These are phyloP conservation scores for Lachnellula subtilissima DNA, from an alignment of 2,329 filamentous ascomycete genomes.

Conservation along the genomic window DNA sequence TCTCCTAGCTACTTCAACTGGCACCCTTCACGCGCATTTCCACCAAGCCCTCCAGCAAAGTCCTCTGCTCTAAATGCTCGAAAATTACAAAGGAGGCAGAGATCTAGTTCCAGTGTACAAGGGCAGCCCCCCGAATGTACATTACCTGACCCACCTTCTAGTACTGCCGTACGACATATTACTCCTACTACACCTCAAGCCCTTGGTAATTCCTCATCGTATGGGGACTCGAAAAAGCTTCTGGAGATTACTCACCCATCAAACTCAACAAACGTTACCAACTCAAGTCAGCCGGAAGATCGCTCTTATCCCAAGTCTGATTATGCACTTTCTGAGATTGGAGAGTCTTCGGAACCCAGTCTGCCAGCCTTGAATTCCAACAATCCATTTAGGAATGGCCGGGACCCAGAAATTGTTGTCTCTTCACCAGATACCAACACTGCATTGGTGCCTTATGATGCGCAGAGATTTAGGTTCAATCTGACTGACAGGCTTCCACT, in stretches of 20 bases:
- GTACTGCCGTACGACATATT: not conserved
- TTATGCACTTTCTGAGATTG: slow-evolving; percentile 1
- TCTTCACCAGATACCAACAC: slow-evolving; percentile 7
- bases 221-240: slow-evolving; percentile 19
- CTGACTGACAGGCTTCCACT: slow-evolving; percentile 16
- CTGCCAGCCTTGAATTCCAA: slow-evolving; percentile 4
- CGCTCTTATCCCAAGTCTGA: not conserved
- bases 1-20: not conserved
- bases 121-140: slow-evolving; percentile 8
- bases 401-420: slow-evolving; percentile 10
- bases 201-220: slow-evolving; percentile 13
- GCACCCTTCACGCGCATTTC: slow-evolving; percentile 2
- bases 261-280: not conserved
- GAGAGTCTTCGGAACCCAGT: slow-evolving; percentile 1
- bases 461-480: not conserved
- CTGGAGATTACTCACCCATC: slow-evolving; percentile 13
- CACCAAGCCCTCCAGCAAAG: slow-evolving; percentile 1
- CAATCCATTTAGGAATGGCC: not conserved
- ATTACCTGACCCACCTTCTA: slow-evolving; percentile 8
- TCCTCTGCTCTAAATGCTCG: slow-evolving; percentile 9
- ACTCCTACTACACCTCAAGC: slow-evolving; percentile 7
- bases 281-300: not conserved
- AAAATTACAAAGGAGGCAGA: slow-evolving; percentile 7
- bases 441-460: slow-evolving; percentile 1
- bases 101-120: not conserved